A percentile compares a stretch with the other conserved stretches of the same genome.
These are phyloP conservation scores for Solanum stenotomum DNA, from an alignment of 257 asterid species.

Conservation along the genomic window DNA sequence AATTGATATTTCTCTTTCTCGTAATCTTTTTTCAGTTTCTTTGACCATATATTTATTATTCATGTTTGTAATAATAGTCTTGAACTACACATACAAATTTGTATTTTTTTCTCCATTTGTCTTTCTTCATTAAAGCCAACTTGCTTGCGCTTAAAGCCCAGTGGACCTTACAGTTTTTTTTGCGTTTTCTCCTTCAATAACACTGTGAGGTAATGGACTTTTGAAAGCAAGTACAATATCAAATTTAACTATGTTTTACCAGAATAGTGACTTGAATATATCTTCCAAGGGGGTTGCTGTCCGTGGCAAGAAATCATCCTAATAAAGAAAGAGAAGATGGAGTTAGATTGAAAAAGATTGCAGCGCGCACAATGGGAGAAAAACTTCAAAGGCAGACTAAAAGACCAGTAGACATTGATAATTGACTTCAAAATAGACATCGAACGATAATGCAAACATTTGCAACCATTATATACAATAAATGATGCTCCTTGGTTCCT, in stretches of 20 bases:
- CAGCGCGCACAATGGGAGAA: not conserved
- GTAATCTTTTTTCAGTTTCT: not conserved
- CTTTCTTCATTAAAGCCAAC: not conserved
- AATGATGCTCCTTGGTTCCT: not conserved
- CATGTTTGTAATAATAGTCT: not conserved
- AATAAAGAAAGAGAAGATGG: slow-evolving; percentile 14
- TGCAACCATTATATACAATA: not conserved
- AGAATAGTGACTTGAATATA: slow-evolving; percentile 79
- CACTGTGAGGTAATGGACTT: not conserved
- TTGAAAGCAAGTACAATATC: not conserved
- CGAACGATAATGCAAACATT: not conserved
- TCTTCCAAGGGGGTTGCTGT: slow-evolving; percentile 95
- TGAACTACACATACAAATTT: not conserved
- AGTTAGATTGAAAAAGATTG: not conserved
- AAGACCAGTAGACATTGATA: not conserved
- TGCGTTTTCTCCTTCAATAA: not conserved
- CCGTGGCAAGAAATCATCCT: slow-evolving; percentile 92
- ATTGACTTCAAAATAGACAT: not conserved
- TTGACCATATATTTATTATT: not conserved
- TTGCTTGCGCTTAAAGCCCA: not conserved
- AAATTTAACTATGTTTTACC: slow-evolving; percentile 31
- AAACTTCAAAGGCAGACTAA: not conserved
- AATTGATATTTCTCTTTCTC: not conserved
- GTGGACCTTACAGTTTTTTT: not conserved
- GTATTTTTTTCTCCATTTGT: not conserved